Conservation (phyloP, 495 filamentous ascomycete genomes). For the Penicillium manginii region DNA sequence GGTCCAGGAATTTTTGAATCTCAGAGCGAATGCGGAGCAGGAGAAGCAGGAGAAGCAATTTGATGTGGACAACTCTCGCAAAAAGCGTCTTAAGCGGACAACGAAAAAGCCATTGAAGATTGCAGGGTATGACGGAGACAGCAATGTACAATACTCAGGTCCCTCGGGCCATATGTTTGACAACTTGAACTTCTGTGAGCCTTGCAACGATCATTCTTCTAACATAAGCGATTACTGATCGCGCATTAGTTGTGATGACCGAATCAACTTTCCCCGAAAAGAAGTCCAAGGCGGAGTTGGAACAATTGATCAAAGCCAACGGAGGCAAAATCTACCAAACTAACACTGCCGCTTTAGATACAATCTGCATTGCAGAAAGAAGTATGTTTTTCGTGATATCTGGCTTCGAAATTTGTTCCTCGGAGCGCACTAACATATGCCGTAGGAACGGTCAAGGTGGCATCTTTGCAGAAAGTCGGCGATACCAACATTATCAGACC, state of each 20-base stretch:
- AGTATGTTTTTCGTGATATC: constrained; percentile 39
- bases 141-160: constrained; percentile 55
- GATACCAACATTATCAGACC: constrained; percentile 74
- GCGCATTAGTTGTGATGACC: constrained; percentile 59
- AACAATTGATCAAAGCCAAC: constrained; percentile 82
- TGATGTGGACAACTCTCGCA: constrained; percentile 74
- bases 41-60: constrained; percentile 79
- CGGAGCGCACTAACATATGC: constrained; percentile 14
- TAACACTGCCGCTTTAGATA: constrained; percentile 60
- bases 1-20: constrained; percentile 71
- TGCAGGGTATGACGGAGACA: constrained; percentile 64
- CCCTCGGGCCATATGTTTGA: constrained; percentile 67
- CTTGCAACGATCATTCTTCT: constrained; percentile 6
- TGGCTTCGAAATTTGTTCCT: too few species aligned
- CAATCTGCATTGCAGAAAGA: constrained; percentile 79
- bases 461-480: constrained; percentile 73
- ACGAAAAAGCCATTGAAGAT: constrained; percentile 72
- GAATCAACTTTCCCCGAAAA: constrained; percentile 62
- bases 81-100: constrained; percentile 61
- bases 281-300: constrained; percentile 78
- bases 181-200: constrained; percentile 75
- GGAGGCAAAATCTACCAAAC: constrained; percentile 84
- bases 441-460: constrained; percentile 77
- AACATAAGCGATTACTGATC: constrained; percentile 19
- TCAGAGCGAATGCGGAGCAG: constrained; percentile 73